These are phyloP conservation scores for Hysterium pulicare DNA, from an alignment of 2,329 filamentous ascomycete genomes.

Conservation along the genomic window DNA sequence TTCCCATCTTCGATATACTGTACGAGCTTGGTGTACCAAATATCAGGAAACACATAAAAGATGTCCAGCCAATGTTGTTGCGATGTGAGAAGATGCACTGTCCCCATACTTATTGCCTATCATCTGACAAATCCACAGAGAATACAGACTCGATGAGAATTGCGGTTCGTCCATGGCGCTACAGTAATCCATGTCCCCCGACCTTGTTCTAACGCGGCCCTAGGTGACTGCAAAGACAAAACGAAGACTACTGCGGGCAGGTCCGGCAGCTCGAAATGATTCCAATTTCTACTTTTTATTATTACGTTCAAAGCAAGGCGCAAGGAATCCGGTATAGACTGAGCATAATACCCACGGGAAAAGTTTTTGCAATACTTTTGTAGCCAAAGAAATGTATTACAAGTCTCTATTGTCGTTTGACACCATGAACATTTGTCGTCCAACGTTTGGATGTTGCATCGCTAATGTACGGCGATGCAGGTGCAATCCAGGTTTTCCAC, in stretches of 20 bases:
- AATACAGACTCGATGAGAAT: conserved; percentile 48
- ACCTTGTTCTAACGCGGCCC: not conserved
- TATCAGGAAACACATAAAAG: conserved; percentile 54
- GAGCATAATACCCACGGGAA: conserved; percentile 15
- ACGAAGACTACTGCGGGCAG: not conserved
- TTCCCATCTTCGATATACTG: conserved; percentile 53
- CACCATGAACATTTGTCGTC: too few relatives aligned
- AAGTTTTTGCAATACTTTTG: conserved; percentile 16
- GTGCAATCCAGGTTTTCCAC: too few relatives aligned
- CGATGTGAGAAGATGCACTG: conserved; percentile 37
- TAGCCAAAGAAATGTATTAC: conserved; percentile 28
- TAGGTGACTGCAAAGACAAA: conserved; percentile 35
- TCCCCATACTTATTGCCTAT: conserved; percentile 9
- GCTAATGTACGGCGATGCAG: too few relatives aligned
- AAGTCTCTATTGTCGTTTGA: conserved; percentile 14
- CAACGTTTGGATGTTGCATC: too few relatives aligned
- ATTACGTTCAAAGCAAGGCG: conserved; percentile 26
- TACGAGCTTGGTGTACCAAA: conserved; percentile 55
- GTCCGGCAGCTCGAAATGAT: conserved; percentile 10
- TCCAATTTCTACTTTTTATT: conserved; percentile 5
- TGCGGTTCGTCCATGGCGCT: conserved; percentile 39
- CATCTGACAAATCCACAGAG: conserved; percentile 26
- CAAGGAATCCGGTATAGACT: conserved; percentile 18
- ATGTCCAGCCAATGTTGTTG: conserved; percentile 55
- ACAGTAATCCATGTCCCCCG: too few relatives aligned